A percentile compares a stretch with the other conserved stretches of the same genome.
These are phyloP conservation scores for Chaetomium sp. DNA, from an alignment of 2,329 filamentous ascomycete genomes.

Conservation along the genomic window DNA sequence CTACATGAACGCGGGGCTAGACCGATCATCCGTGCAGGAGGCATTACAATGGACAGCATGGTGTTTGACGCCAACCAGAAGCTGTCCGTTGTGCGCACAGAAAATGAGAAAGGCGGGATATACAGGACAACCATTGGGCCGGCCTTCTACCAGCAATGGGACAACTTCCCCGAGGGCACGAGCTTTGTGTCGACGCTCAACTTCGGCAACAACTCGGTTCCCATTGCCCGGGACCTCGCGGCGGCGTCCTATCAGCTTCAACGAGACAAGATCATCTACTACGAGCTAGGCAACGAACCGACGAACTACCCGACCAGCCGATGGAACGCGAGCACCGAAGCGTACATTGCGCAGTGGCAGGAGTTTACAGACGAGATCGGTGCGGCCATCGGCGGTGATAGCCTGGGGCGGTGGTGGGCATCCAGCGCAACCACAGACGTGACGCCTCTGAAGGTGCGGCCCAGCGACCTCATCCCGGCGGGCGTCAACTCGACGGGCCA, in stretches of 20 bases:
- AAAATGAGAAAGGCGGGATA: slow-evolving; percentile 30
- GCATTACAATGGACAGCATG: slow-evolving; percentile 34
- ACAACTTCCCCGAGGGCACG: slow-evolving; percentile 30
- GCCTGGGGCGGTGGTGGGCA: slow-evolving; percentile 29
- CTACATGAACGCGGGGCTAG: slow-evolving; percentile 28
- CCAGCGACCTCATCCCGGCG: slow-evolving; percentile 30
- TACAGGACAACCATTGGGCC: slow-evolving; percentile 29
- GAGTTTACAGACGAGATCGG: slow-evolving; percentile 25
- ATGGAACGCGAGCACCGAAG: slow-evolving; percentile 27
- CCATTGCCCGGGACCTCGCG: slow-evolving; percentile 27
- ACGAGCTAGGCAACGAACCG: slow-evolving; percentile 32
- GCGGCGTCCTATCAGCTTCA: slow-evolving; percentile 24
- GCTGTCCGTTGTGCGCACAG: slow-evolving; percentile 26
- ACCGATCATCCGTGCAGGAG: slow-evolving; percentile 30
- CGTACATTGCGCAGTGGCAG: slow-evolving; percentile 30
- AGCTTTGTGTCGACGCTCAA: slow-evolving; percentile 32
- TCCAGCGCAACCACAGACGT: slow-evolving; percentile 30
- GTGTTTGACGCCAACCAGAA: slow-evolving; percentile 24
- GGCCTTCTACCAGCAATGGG: slow-evolving; percentile 28
- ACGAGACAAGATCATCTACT: slow-evolving; percentile 29
- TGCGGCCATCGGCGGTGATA: slow-evolving; percentile 6
- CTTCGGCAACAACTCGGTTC: slow-evolving; percentile 30
- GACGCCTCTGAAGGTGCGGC: slow-evolving; percentile 27
- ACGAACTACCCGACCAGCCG: slow-evolving; percentile 30
- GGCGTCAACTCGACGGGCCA: slow-evolving; percentile 29